Evolutionary conservation across 208 protist genomes (phyloP).

Genomic region (Tritrichomonas foetus): DNA sequence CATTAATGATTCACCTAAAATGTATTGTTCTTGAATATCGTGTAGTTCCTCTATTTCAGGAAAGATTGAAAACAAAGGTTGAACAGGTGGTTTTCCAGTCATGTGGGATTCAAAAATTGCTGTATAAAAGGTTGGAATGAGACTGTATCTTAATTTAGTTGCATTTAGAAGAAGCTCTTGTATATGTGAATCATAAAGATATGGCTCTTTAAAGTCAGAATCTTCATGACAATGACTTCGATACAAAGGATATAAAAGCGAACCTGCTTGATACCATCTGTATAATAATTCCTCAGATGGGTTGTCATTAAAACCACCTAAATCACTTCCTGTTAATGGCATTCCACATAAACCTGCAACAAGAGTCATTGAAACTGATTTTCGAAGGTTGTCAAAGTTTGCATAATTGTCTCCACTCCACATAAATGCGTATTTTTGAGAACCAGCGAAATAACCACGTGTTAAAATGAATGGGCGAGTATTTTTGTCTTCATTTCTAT

Average conservation of each 20-base stretch:
- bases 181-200: slow-evolving; percentile 68
- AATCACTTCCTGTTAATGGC: slow-evolving; percentile 84
- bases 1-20: slow-evolving; percentile 73
- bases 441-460: slow-evolving; percentile 91
- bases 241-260: slow-evolving; percentile 89
- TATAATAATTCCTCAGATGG: slow-evolving; percentile 82
- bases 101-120: slow-evolving; percentile 72
- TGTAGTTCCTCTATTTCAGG: slow-evolving; percentile 61
- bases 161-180: slow-evolving; percentile 49
- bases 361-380: slow-evolving; percentile 83
- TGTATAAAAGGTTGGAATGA: slow-evolving; percentile 92
- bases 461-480: slow-evolving; percentile 93
- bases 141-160: slow-evolving; percentile 67
- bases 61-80: slow-evolving; percentile 84
- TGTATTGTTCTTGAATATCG: slow-evolving; percentile 66
- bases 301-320: slow-evolving; percentile 93
- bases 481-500: slow-evolving; percentile 50
- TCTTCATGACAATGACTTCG: slow-evolving; percentile 87
- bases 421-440: slow-evolving; percentile 86
- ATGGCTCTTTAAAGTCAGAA: slow-evolving; percentile 91
- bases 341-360: slow-evolving; percentile 82
- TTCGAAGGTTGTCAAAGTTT: slow-evolving; percentile 82
- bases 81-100: slow-evolving; percentile 72
- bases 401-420: slow-evolving; percentile 97
- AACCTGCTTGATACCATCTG: slow-evolving; percentile 89